These are phyloP conservation scores for Erodium texanum DNA, from an alignment of 441 rosid genomes.

Conservation along the genomic window DNA sequence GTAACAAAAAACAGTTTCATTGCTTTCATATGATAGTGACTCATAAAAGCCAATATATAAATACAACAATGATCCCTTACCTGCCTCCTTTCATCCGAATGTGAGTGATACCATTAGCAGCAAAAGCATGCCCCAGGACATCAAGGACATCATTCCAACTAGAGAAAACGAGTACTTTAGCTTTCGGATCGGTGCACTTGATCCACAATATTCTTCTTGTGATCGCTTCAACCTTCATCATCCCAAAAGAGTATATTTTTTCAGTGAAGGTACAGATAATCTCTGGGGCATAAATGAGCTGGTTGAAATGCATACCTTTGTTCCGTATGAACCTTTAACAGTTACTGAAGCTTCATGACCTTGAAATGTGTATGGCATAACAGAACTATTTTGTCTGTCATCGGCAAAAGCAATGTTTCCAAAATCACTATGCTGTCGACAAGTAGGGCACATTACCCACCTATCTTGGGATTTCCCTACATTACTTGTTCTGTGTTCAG, in stretches of 20 bases:
- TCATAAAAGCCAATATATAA: not conserved
- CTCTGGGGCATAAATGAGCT: too few relatives aligned
- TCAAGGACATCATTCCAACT: slow-evolving; percentile 99
- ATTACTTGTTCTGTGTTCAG: slow-evolving; percentile 43
- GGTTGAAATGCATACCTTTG: slow-evolving; percentile 52
- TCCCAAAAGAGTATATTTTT: slow-evolving; percentile 13
- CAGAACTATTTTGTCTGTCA: slow-evolving; percentile 45
- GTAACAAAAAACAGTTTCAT: not conserved
- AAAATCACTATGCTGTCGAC: slow-evolving; percentile 85
- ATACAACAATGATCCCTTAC: slow-evolving; percentile 27
- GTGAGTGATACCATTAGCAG: slow-evolving; percentile 56
- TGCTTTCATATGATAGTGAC: not conserved
- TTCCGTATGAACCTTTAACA: slow-evolving; percentile 94
- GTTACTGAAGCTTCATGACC: slow-evolving; percentile 49
- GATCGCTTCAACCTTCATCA: slow-evolving; percentile 74
- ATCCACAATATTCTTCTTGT: slow-evolving; percentile 85
- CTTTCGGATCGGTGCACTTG: slow-evolving; percentile 59
- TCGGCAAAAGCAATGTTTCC: slow-evolving; percentile 75
- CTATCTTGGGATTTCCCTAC: slow-evolving; percentile 36
- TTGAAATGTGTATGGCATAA: slow-evolving; percentile 26
- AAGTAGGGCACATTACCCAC: slow-evolving; percentile 93
- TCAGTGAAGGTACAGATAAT: too few relatives aligned
- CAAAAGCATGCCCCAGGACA: slow-evolving; percentile 81
- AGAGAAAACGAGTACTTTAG: slow-evolving; percentile 90
- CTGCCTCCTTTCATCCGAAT: slow-evolving; percentile 94